A percentile compares a stretch with the other conserved stretches of the same genome.
Conservation (phyloP, 2,329 filamentous ascomycete species). For the Calonectria ilicicola region DNA sequence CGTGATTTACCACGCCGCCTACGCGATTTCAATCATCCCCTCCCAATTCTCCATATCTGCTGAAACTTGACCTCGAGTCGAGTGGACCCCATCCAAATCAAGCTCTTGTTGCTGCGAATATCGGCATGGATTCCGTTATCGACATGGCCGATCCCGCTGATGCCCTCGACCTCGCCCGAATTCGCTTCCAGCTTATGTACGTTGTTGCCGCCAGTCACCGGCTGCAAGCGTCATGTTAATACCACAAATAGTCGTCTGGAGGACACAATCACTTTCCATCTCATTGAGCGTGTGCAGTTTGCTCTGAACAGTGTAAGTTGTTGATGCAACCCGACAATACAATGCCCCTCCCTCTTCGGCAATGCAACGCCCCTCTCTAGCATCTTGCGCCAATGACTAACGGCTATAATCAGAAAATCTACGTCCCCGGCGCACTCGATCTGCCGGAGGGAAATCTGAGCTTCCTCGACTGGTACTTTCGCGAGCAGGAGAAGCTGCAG, state of each 20-base stretch:
- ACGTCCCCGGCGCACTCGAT: slow-evolving; percentile 81
- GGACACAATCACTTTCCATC: slow-evolving; percentile 96
- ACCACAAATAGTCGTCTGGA: slow-evolving; percentile 82
- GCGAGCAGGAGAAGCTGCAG: slow-evolving; percentile 90
- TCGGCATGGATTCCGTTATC: slow-evolving; percentile 86
- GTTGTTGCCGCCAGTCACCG: slow-evolving; percentile 39
- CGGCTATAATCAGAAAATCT: slow-evolving; percentile 72
- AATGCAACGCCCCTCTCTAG: slow-evolving; percentile 30
- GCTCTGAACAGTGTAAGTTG: slow-evolving; percentile 75
- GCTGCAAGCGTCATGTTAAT: slow-evolving; percentile 26
- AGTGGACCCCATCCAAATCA: neutral
- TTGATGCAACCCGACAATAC: slow-evolving; percentile 14
- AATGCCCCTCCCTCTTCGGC: neutral
- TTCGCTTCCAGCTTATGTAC: slow-evolving; percentile 94
- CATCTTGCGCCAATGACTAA: slow-evolving; percentile 23
- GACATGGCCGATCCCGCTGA: slow-evolving; percentile 87
- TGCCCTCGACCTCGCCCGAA: slow-evolving; percentile 90
- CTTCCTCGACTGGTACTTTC: slow-evolving; percentile 94
- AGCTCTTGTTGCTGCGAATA: slow-evolving; percentile 13
- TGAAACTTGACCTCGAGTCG: neutral
- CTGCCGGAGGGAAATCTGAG: slow-evolving; percentile 81
- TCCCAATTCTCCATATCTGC: neutral
- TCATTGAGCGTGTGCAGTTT: slow-evolving; percentile 98
- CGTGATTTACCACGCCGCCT: neutral
- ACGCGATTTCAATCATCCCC: neutral